Evolutionary conservation across 148 eudicot species (phyloP).

Genomic region (Salicornia ramosissima): DNA sequence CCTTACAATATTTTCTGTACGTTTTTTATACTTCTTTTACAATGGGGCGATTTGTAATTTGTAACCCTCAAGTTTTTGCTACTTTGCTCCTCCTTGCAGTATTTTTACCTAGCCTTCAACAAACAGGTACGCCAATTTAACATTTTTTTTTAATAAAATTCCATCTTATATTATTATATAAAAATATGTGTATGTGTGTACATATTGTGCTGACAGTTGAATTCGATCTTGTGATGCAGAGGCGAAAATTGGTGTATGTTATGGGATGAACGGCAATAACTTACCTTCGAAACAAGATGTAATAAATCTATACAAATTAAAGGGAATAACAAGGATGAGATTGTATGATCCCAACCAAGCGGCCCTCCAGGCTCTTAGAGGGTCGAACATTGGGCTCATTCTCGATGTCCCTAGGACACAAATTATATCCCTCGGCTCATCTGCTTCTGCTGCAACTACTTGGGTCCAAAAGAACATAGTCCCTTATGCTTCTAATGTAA

Average conservation of each 20-base stretch:
- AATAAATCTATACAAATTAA: slow-evolving; percentile 20
- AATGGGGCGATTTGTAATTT: slow-evolving; percentile 6
- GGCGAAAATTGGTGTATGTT: slow-evolving; percentile 29
- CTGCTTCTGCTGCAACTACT: neutral
- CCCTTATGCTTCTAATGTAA: slow-evolving; percentile 29
- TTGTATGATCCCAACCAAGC: slow-evolving; percentile 22
- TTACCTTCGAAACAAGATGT: slow-evolving; percentile 21
- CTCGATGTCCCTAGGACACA: slow-evolving; percentile 2
- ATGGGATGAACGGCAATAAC: slow-evolving; percentile 25
- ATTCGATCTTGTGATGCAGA: neutral
- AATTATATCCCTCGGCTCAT: neutral
- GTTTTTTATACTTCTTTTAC: too few relatives aligned
- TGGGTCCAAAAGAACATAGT: slow-evolving; percentile 28
- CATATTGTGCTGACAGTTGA: neutral
- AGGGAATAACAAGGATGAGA: slow-evolving; percentile 28
- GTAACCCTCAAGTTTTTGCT: neutral
- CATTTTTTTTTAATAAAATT: neutral
- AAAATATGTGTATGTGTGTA: too few relatives aligned
- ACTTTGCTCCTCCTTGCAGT: neutral
- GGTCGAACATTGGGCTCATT: slow-evolving; percentile 2
- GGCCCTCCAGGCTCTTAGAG: slow-evolving; percentile 19
- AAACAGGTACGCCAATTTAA: slow-evolving; percentile 1
- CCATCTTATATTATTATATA: neutral
- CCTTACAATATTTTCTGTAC: too few relatives aligned
- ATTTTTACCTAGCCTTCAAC: slow-evolving; percentile 4